Percentiles rank a stretch among this genome's conserved stretches.
These are phyloP conservation scores for Tetragonia tetragonoides DNA, from an alignment of 148 eudicot genomes.

Conservation along the genomic window DNA sequence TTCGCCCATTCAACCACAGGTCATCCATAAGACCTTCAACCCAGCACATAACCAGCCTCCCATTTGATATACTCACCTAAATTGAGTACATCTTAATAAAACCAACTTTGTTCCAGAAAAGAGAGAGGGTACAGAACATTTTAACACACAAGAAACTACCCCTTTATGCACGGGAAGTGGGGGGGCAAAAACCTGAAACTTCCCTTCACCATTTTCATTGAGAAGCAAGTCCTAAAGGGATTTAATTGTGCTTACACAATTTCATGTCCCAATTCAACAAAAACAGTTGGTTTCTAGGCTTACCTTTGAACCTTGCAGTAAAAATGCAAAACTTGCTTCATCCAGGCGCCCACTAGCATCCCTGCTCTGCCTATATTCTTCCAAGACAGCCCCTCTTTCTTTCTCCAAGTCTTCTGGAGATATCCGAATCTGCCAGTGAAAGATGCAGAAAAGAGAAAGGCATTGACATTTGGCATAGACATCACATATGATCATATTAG, in stretches of 20 bases:
- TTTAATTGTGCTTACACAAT: background rate
- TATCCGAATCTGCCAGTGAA: conserved; percentile 56
- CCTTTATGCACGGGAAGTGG: too few species aligned
- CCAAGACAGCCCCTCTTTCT: conserved; percentile 90
- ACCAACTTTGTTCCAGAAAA: too few species aligned
- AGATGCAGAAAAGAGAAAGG: background rate
- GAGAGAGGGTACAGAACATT: too few species aligned
- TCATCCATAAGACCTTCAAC: background rate
- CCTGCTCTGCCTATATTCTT: conserved; percentile 68
- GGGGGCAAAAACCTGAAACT: too few species aligned
- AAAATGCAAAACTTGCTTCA: conserved; percentile 59
- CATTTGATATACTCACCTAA: too few species aligned
- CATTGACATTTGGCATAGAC: background rate
- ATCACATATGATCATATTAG: background rate
- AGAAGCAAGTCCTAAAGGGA: background rate
- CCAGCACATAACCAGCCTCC: too few species aligned
- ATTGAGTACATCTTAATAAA: too few species aligned
- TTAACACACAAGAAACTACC: background rate
- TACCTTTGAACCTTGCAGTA: conserved; percentile 76
- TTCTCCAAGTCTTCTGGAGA: conserved; percentile 74
- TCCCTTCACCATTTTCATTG: background rate
- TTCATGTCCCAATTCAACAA: background rate
- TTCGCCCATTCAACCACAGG: background rate
- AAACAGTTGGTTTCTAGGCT: background rate
- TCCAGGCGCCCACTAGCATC: conserved; percentile 74